These are phyloP conservation scores for Casuarina equisetifolia DNA, from an alignment of 306 rosid species.

Conservation along the genomic window DNA sequence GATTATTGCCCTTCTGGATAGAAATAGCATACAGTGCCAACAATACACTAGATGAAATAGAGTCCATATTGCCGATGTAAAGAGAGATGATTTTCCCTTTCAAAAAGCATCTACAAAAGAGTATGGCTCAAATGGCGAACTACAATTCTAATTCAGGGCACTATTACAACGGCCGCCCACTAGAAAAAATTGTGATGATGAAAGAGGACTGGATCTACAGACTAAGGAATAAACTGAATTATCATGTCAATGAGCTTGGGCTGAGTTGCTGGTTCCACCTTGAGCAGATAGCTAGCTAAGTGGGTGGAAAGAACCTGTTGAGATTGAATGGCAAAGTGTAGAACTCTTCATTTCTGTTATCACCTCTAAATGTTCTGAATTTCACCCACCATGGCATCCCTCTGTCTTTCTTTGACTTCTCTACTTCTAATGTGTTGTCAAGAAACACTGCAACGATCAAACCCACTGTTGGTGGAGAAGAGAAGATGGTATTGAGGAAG, in stretches of 20 bases:
- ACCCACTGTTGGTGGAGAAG: conserved; percentile 79
- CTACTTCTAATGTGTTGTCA: conserved; percentile 88
- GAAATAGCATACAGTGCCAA: too few species aligned
- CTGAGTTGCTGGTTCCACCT: not conserved
- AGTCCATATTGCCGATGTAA: too few species aligned
- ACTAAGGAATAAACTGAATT: not conserved
- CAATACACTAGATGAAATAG: too few species aligned
- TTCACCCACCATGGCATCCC: conserved; percentile 99
- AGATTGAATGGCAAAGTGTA: conserved; percentile 92
- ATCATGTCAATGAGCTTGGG: conserved; percentile 6
- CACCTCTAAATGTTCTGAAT: conserved; percentile 91
- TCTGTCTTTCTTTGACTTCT: conserved; percentile 80
- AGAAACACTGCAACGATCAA: conserved; percentile 87
- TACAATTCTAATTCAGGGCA: conserved; percentile 29
- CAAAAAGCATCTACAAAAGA: conserved; percentile 42
- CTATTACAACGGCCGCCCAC: conserved; percentile 14
- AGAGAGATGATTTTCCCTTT: not conserved
- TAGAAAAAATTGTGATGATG: conserved; percentile 27
- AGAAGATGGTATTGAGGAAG: conserved; percentile 77
- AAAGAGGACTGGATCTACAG: not conserved
- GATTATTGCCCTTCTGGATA: too few species aligned
- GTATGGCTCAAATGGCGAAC: conserved; percentile 36
- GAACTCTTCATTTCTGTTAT: conserved; percentile 93
- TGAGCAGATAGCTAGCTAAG: conserved; percentile 25
- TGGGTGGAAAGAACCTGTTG: conserved; percentile 93